A percentile compares a stretch with the other conserved stretches of the same genome.
These are phyloP conservation scores for Didymella segeticola DNA, from an alignment of 2,329 filamentous ascomycete species.

Conservation along the genomic window DNA sequence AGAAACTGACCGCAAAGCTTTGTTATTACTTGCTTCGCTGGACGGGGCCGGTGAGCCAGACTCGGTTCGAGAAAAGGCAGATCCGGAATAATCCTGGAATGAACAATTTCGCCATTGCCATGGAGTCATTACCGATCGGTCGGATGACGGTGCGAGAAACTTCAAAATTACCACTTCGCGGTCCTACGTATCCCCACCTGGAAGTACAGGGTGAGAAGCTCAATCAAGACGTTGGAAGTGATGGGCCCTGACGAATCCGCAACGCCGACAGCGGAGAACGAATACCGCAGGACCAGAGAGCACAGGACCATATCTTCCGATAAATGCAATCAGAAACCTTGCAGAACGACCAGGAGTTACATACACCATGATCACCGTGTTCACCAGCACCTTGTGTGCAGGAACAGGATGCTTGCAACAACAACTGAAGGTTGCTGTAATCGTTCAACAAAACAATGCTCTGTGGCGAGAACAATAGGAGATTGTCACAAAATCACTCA, in stretches of 20 bases:
- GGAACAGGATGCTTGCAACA: background rate
- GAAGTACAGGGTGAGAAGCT: background rate
- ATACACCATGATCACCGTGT: too few relatives aligned
- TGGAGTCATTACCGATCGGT: conserved; percentile 48
- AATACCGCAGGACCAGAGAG: background rate
- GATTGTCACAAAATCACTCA: background rate
- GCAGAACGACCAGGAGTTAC: too few relatives aligned
- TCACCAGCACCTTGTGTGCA: too few relatives aligned
- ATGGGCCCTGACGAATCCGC: background rate
- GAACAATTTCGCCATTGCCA: conserved; percentile 89
- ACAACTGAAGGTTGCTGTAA: background rate
- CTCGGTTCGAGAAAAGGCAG: conserved; percentile 73
- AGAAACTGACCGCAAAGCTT: conserved; percentile 81
- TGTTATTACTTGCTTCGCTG: conserved; percentile 87
- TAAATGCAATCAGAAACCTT: too few relatives aligned
- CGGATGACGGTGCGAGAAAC: background rate
- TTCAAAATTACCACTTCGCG: background rate
- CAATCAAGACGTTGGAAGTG: background rate
- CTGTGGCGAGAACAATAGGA: background rate
- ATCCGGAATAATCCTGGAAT: conserved; percentile 75
- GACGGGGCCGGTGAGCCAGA: conserved; percentile 38
- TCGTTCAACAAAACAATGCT: too few relatives aligned
- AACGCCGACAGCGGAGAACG: background rate
- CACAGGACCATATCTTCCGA: background rate
- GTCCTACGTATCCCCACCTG: background rate